These are phyloP conservation scores for Pichia sp. DNA, from an alignment of 1,139 yeast species.

Conservation along the genomic window DNA sequence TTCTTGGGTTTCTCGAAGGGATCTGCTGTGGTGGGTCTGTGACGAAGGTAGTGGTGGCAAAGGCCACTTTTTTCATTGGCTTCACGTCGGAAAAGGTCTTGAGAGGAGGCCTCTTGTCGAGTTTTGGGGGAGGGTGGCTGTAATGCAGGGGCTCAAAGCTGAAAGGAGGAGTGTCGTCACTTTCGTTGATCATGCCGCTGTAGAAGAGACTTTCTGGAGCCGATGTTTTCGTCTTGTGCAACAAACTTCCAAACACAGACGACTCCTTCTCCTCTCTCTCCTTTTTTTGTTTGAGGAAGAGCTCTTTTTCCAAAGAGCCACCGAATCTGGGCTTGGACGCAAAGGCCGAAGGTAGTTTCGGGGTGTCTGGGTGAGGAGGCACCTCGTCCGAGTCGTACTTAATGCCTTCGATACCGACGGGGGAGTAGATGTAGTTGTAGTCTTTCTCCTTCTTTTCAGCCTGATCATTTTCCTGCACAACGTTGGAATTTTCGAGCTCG, in stretches of 20 bases:
- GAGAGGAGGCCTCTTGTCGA: conserved; percentile 28
- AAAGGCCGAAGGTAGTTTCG: conserved; percentile 49
- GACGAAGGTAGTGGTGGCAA: conserved; percentile 66
- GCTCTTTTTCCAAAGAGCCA: conserved; percentile 26
- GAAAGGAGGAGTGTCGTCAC: conserved; percentile 25
- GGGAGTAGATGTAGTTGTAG: conserved; percentile 24
- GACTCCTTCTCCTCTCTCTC: conserved; percentile 21
- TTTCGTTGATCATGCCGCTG: conserved; percentile 23
- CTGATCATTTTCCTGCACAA: conserved; percentile 12
- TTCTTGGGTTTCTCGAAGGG: conserved; percentile 79
- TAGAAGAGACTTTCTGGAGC: conserved; percentile 16
- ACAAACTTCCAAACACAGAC: conserved; percentile 28
- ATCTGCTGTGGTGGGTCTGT: conserved; percentile 95
- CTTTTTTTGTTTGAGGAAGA: conserved; percentile 19
- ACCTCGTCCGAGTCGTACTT: conserved; percentile 37
- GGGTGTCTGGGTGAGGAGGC: conserved; percentile 44
- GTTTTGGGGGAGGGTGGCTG: conserved; percentile 28
- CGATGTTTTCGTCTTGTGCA: conserved; percentile 27
- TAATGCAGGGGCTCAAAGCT: conserved; percentile 20
- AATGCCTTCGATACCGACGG: conserved; percentile 23
- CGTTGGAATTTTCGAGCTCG: conserved; percentile 34
- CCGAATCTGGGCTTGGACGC: conserved; percentile 29
- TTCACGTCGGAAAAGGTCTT: conserved; percentile 35
- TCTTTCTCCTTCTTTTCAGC: conserved; percentile 16
- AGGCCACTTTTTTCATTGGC: conserved; percentile 63